Base-by-base conservation (phyloP, 1,284 basidiomycete species). In the Polyporus tsugae region DNA sequence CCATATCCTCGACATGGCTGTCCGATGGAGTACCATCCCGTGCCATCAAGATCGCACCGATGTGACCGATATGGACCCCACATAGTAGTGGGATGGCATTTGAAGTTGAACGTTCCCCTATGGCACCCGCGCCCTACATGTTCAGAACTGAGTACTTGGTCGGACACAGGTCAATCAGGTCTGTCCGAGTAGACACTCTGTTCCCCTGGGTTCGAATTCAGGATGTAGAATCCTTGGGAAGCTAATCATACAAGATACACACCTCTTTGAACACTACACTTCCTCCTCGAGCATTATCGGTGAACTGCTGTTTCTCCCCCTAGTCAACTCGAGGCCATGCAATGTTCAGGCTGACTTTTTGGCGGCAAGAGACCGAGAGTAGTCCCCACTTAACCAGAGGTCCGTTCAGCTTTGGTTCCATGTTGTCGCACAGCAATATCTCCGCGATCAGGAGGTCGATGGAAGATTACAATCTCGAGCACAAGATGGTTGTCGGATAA, bases 401-500 rank as follows among this genome's bases (percentile, higher is more conserved):
- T 1, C 55, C 55, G 55, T n/a, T 38, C 1, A 58, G 10, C 55
- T 38, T 38, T 33, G 29, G 6, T 10, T 55, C 22, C 52, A 35
- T 55, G 52, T 33, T 35, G 52, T 6, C 4, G 15, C 29, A 35
- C 29, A 55, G 52, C 52, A 33, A 29, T 35, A 33, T 55, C 52
- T 55, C 15, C 52, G 33, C 52, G 15, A 58, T 58, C 19, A 38
- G 19, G 19, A 38, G 35, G 35, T 58, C 55, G 55, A 58, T n/a
- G 35, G 5, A 38, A 35, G 61, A 70, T 64, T 60, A 49, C n/a
- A 39, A 61, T 57, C 55, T 38, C 38, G 60, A 59, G 59, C 25
- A 60, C 39, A 44, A 62, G 70, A 67, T 68, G 63, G 58, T 53
- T 22, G 39, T 25, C 44, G 65, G 63, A 67, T 67, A 71, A 67